phyloP scores from a whole-genome alignment of 1,284 basidiomycete genomes.

The Papiliotrema fonsecae region DNA sequence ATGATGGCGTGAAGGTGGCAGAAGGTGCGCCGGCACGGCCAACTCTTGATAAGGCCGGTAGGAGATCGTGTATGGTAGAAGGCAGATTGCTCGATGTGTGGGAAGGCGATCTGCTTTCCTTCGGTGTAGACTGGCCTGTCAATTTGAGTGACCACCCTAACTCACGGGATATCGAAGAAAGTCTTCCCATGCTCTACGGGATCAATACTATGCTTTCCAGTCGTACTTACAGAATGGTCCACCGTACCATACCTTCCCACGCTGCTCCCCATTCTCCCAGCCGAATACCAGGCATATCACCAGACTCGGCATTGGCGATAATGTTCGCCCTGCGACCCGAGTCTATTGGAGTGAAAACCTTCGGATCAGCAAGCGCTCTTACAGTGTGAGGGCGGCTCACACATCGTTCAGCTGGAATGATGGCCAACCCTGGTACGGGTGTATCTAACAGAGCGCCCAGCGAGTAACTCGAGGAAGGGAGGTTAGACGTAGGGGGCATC shows the following conservation, averaged over 20 bases:
- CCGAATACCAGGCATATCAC: conserved; percentile 11
- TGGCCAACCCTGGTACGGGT: conserved; percentile 8
- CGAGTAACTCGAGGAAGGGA: conserved; percentile 22
- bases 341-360: conserved; percentile 19
- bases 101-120: background rate
- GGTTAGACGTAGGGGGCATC: conserved; percentile 13
- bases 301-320: conserved; percentile 2
- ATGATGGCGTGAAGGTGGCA: background rate
- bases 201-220: background rate
- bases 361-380: background rate
- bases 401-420: conserved; percentile 21
- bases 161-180: conserved; percentile 3
- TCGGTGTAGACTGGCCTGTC: background rate
- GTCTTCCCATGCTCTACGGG: conserved; percentile 3
- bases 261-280: conserved; percentile 11
- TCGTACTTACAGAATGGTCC: conserved; percentile 10
- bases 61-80: background rate
- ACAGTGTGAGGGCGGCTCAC: conserved; percentile 9
- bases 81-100: background rate
- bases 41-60: background rate
- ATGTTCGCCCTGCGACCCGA: conserved; percentile 10
- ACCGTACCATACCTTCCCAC: conserved; percentile 12
- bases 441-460: conserved; percentile 14
- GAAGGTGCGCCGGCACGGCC: too few relatives aligned
- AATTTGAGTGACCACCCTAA: background rate